These are phyloP conservation scores for Aspergillus homomorphus DNA, from an alignment of 495 filamentous ascomycete genomes.

Conservation along the genomic window DNA sequence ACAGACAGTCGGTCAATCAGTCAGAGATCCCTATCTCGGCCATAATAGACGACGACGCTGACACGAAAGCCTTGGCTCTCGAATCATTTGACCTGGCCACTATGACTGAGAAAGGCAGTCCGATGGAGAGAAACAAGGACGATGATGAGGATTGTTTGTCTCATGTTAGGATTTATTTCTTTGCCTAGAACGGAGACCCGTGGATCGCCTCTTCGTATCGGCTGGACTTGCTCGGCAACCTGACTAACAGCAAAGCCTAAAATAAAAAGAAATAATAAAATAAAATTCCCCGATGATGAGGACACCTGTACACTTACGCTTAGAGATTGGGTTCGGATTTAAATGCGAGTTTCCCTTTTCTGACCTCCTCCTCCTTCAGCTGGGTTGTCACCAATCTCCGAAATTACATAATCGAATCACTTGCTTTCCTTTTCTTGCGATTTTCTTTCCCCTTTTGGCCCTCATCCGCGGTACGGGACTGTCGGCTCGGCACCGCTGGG, in stretches of 20 bases:
- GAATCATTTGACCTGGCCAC: background rate
- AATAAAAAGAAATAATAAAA: too few species aligned
- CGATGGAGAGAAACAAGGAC: too few species aligned
- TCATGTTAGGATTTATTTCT: background rate
- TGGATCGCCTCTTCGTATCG: conserved; percentile 9
- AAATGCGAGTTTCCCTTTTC: background rate
- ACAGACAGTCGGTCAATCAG: background rate
- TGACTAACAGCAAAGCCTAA: conserved; percentile 4
- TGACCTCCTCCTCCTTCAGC: background rate
- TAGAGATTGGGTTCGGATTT: too few species aligned
- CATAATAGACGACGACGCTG: background rate
- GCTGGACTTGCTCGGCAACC: conserved; percentile 12
- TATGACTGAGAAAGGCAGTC: too few species aligned
- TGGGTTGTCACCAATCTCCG: background rate
- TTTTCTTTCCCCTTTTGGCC: too few species aligned
- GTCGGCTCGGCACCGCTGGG: background rate
- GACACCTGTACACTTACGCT: conserved; percentile 11
- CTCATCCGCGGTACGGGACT: conserved; percentile 5
- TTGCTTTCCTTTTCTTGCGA: background rate
- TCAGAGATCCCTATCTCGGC: too few species aligned
- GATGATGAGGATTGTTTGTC: background rate
- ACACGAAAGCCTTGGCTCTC: background rate
- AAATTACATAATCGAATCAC: background rate
- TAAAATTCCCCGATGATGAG: background rate
- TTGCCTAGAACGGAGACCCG: conserved; percentile 2